Conservation (phyloP, 345 rosid genomes). For the Theobroma cacao region DNA sequence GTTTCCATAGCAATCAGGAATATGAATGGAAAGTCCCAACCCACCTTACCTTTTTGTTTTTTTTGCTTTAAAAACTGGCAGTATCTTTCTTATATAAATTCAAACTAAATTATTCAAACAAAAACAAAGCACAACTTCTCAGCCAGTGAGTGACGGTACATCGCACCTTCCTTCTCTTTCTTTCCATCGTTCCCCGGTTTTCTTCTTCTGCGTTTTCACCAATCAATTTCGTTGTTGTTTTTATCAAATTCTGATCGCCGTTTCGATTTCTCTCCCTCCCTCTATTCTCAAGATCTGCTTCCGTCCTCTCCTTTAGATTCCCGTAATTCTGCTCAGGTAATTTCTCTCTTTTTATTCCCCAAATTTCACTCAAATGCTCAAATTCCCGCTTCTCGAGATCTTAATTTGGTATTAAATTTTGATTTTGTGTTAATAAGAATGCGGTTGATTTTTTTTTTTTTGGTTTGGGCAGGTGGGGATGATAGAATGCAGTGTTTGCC, state of each 20-base stretch:
- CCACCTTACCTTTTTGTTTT: too few species aligned
- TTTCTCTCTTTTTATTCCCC: neutral
- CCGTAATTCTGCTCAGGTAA: neutral
- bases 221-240: neutral
- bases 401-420: neutral
- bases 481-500: constrained; percentile 89
- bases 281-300: neutral
- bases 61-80: too few species aligned
- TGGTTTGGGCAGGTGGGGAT: constrained; percentile 17
- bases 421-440: neutral
- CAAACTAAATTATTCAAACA: too few species aligned
- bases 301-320: neutral
- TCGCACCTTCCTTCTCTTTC: neutral
- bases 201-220: neutral
- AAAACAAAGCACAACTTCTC: neutral
- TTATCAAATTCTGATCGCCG: neutral
- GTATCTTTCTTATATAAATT: too few species aligned
- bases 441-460: neutral
- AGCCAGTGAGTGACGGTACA: neutral
- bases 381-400: neutral
- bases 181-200: neutral
- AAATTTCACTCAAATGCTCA: neutral
- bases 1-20: too few species aligned
- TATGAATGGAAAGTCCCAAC: too few species aligned
- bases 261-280: neutral